Base-by-base conservation (phyloP, 257 asterid species). In the Leptodermis oblonga region DNA sequence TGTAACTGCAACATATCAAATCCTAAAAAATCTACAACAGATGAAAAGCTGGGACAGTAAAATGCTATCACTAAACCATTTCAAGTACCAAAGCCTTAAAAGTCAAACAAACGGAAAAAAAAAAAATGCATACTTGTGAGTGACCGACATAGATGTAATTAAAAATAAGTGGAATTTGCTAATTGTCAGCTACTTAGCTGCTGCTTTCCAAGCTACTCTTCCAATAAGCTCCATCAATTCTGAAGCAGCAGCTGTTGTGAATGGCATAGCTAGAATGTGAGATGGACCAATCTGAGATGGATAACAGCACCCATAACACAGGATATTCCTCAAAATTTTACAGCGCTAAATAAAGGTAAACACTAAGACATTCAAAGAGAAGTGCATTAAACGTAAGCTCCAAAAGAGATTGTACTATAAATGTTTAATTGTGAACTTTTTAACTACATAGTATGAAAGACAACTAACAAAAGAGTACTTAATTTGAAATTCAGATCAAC, bases 191-290 rank as follows among this genome's bases (percentile, higher is more conserved):
- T 87, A 94, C 80, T 93, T 93, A 63, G 97, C 92, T 78, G 86
- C 86, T 73, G 89, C 73, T 79, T 90, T 90, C 76, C 99, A 96
- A 70, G 96, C 92, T 73, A 88, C 90, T 80, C 79, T 70, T 71
- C 96, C 97, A 68, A 93, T 87, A 77, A 96, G 87, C 79, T 88
- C 97, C 51, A 92, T 91, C 97, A 93, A 88, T 88, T 93, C 99
- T 70, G 97, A 86, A 70, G 96, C 96, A 45, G 97, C 97, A 68
- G 96, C 97, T 63, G 94, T 86, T 60, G 97, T 93, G 80, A 90
- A 93, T 67, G 99, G 88, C 99, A 90, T 90, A 37, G 99, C 99
- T 78, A 93, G 85, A 83, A 93, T 85, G 81, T 88, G 81, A 80
- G 90, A 84, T 22, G 96, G 87, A 76, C 79, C 75, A 70, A 93